Percentiles rank a stretch among this genome's conserved stretches.
Evolutionary conservation across 106 monocot genomes (phyloP).

Genomic region (Vanilla planifolia): DNA sequence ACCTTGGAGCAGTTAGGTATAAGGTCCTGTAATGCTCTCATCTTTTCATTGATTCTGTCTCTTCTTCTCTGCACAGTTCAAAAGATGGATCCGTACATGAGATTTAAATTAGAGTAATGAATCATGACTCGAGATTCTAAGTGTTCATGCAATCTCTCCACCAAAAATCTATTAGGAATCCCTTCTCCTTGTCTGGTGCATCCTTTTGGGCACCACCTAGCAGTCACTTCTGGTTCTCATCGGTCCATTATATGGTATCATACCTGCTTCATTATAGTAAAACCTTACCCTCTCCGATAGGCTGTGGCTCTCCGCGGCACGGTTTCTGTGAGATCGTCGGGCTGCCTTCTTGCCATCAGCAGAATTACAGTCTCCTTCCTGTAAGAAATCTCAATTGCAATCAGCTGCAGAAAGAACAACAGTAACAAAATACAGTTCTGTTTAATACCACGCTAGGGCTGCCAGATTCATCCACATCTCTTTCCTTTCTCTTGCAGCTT

Average conservation of each 20-base stretch:
- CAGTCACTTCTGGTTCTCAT: too few relatives aligned
- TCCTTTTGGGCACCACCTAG: too few relatives aligned
- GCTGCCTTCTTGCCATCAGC: conserved; percentile 24
- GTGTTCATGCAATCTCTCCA: too few relatives aligned
- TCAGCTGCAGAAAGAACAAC: neutral
- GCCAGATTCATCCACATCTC: conserved; percentile 45
- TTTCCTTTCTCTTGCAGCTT: conserved; percentile 50
- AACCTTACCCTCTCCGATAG: conserved; percentile 79
- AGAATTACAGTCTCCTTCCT: conserved; percentile 69
- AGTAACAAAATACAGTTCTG: neutral
- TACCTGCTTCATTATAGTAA: too few relatives aligned
- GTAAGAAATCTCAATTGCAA: neutral
- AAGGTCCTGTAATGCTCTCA: conserved; percentile 92
- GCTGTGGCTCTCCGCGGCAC: conserved; percentile 89
- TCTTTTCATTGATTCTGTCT: conserved; percentile 92
- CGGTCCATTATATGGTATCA: too few relatives aligned
- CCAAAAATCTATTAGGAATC: too few relatives aligned
- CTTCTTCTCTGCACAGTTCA: conserved; percentile 88
- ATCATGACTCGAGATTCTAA: too few relatives aligned
- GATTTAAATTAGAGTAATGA: too few relatives aligned
- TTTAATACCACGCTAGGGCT: conserved; percentile 60
- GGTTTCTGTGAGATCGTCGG: conserved; percentile 49
- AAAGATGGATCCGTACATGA: too few relatives aligned
- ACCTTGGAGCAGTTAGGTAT: conserved; percentile 97
- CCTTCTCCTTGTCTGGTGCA: too few relatives aligned